Conservation (phyloP, 2,329 filamentous ascomycete species). For the Hysterium pulicare region DNA sequence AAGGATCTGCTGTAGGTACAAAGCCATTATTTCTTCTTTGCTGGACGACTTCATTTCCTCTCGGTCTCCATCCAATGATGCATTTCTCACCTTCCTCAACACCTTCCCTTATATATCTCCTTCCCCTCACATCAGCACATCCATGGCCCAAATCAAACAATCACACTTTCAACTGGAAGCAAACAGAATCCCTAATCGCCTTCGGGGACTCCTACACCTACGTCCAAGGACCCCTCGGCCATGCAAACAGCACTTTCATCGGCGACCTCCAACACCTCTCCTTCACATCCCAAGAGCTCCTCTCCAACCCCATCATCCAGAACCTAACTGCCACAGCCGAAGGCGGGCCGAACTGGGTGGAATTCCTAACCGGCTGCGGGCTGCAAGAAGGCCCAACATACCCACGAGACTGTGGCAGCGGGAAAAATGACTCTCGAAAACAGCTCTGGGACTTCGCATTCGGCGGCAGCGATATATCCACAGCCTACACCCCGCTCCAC, state of each 20-base stretch:
- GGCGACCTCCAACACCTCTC: constrained; percentile 49
- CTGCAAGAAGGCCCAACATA: constrained; percentile 41
- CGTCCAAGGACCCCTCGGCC: constrained; percentile 52
- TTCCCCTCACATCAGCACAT: too few species aligned
- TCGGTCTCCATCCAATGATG: too few species aligned
- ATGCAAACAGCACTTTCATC: constrained; percentile 53
- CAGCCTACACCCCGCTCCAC: constrained; percentile 48
- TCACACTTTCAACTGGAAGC: not conserved
- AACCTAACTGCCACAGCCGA: constrained; percentile 51
- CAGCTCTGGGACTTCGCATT: constrained; percentile 59
- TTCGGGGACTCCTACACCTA: constrained; percentile 54
- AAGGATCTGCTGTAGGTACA: too few species aligned
- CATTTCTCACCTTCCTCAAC: too few species aligned
- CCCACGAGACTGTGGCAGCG: constrained; percentile 44
- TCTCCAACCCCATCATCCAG: constrained; percentile 51
- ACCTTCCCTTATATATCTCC: too few species aligned
- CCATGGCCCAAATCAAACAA: too few species aligned
- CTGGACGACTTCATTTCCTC: too few species aligned
- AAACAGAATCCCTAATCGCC: constrained; percentile 26
- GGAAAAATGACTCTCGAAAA: too few species aligned
- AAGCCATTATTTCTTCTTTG: too few species aligned
- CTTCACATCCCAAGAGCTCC: constrained; percentile 44
- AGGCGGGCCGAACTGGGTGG: constrained; percentile 55
- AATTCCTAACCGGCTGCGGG: constrained; percentile 53
- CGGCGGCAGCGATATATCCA: constrained; percentile 52